A percentile compares a stretch with the other conserved stretches of the same genome.
Evolutionary conservation across 1,139 yeast species (phyloP).

Genomic region (Suhomyces bokatorum): DNA sequence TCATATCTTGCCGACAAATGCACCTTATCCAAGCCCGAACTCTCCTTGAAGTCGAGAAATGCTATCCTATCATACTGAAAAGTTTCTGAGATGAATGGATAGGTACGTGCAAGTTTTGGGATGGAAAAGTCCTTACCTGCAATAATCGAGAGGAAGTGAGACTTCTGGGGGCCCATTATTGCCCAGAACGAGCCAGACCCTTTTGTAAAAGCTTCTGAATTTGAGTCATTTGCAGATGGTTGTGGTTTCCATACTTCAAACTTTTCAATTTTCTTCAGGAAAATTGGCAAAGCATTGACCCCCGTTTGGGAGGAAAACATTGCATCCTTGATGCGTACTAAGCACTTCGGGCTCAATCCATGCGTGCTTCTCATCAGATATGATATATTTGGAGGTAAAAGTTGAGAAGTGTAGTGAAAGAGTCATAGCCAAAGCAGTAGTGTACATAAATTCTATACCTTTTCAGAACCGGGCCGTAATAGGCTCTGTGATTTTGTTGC

Average conservation of each 20-base stretch:
- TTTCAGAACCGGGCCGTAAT: no score
- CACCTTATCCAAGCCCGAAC: constrained; percentile 58
- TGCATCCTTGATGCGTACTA: constrained; percentile 20
- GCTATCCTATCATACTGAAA: constrained; percentile 30
- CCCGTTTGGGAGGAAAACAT: constrained; percentile 16
- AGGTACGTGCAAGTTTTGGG: constrained; percentile 56
- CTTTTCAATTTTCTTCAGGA: constrained; percentile 26
- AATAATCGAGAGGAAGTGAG: constrained; percentile 33
- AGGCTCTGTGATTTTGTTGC: no score
- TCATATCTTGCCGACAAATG: constrained; percentile 91
- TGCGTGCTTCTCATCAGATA: neutral
- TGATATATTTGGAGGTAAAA: neutral
- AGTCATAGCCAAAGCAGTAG: neutral
- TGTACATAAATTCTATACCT: no score
- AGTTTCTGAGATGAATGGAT: constrained; percentile 49
- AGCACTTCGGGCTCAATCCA: constrained; percentile 9
- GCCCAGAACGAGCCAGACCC: constrained; percentile 31
- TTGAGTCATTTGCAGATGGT: neutral
- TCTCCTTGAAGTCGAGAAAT: constrained; percentile 63
- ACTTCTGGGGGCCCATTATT: constrained; percentile 37
- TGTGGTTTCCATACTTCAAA: constrained; percentile 25
- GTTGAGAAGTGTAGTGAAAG: neutral
- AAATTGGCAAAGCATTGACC: constrained; percentile 16
- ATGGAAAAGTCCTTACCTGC: constrained; percentile 45
- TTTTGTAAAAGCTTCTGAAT: neutral